phyloP scores from a whole-genome alignment of 2,329 filamentous ascomycete genomes.

The Microdochium paspali region DNA sequence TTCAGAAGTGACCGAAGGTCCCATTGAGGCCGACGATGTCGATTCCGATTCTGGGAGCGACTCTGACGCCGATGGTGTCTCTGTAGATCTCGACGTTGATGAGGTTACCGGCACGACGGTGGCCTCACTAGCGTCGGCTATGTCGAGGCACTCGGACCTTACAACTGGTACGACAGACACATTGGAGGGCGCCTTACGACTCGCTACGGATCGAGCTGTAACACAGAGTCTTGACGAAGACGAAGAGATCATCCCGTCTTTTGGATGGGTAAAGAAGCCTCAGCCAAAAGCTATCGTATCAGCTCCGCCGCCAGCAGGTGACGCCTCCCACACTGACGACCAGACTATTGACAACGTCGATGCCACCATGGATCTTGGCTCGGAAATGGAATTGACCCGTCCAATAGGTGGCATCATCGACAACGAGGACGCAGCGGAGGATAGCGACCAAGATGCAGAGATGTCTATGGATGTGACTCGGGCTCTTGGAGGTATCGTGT shows the following conservation, averaged over 20 bases:
- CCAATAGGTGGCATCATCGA: constrained; percentile 45
- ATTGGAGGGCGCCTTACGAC: constrained; percentile 67
- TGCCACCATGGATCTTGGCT: constrained; percentile 17
- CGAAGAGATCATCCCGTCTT: constrained; percentile 66
- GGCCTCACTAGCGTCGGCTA: constrained; percentile 47
- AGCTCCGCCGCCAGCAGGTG: constrained; percentile 11
- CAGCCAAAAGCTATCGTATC: constrained; percentile 17
- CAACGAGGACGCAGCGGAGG: constrained; percentile 22
- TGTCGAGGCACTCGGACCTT: constrained; percentile 26
- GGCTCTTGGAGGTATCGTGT: constrained; percentile 70
- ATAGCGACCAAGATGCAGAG: constrained; percentile 48
- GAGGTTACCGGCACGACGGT: constrained; percentile 63
- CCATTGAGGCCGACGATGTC: constrained; percentile 45
- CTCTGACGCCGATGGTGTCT: constrained; percentile 63
- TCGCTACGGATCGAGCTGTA: constrained; percentile 67
- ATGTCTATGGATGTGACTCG: constrained; percentile 94
- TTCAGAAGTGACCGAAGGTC: constrained; percentile 45
- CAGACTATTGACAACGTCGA: constrained; percentile 8
- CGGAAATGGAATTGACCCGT: constrained; percentile 47
- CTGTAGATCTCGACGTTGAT: constrained; percentile 71
- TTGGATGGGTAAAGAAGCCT: constrained; percentile 61
- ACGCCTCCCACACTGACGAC: constrained; percentile 36
- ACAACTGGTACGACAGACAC: constrained; percentile 60
- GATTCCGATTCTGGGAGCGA: constrained; percentile 35
- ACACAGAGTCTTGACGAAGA: constrained; percentile 58